Evolutionary conservation across 1,284 basidiomycete genomes (phyloP).

Genomic region (Taiwanofungus camphoratus): DNA sequence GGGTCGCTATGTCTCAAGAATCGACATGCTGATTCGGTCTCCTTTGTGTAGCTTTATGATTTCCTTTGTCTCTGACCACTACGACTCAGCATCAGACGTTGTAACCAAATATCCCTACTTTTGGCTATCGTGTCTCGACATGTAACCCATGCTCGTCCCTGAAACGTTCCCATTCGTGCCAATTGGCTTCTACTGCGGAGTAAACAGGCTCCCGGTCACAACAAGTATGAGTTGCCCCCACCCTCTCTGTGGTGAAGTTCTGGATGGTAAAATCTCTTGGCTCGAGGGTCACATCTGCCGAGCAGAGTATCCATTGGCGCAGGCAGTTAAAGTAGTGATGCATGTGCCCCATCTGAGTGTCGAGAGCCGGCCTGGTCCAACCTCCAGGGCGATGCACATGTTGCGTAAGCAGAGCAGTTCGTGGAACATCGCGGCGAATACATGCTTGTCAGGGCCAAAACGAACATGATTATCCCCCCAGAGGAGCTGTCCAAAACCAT

Average conservation of each 20-base stretch:
- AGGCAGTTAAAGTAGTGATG: constrained; percentile 18
- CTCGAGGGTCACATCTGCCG: constrained; percentile 33
- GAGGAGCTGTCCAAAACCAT: constrained; percentile 25
- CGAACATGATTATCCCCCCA: constrained; percentile 25
- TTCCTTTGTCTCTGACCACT: too few relatives aligned
- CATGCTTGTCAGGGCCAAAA: constrained; percentile 26
- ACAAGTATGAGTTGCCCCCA: constrained; percentile 3
- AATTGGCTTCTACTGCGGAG: constrained; percentile 2
- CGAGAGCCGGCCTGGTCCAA: not conserved
- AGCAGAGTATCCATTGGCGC: constrained; percentile 31
- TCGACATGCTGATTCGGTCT: too few relatives aligned
- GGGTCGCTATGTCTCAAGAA: too few relatives aligned
- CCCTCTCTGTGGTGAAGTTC: constrained; percentile 13
- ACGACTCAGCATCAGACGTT: too few relatives aligned
- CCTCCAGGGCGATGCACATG: constrained; percentile 13
- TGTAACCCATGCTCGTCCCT: constrained; percentile 4
- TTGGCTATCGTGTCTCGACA: too few relatives aligned
- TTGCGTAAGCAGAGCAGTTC: constrained; percentile 34
- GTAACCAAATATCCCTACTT: too few relatives aligned
- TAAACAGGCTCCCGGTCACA: constrained; percentile 6
- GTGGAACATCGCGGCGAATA: constrained; percentile 33
- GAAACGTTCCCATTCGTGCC: constrained; percentile 4
- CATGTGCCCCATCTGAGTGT: constrained; percentile 10
- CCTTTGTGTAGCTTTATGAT: too few relatives aligned
- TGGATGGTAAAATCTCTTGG: constrained; percentile 19